Conservation (phyloP, 2,329 filamentous ascomycete genomes). For the Phoma sp. region DNA sequence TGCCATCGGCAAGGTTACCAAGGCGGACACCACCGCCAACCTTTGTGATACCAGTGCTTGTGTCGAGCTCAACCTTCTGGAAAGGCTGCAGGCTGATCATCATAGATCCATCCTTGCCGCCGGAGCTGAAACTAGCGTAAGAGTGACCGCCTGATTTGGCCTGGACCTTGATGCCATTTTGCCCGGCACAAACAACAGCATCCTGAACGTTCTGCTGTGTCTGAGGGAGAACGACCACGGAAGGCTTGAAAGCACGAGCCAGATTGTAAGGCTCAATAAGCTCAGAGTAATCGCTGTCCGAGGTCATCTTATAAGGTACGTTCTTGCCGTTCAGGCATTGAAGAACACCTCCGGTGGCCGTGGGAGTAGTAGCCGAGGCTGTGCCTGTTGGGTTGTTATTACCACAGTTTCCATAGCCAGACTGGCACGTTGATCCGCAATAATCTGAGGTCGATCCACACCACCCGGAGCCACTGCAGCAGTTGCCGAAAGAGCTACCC, state of each 20-base stretch:
- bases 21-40: constrained; percentile 59
- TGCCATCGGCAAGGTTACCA: constrained; percentile 45
- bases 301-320: constrained; percentile 41
- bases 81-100: constrained; percentile 57
- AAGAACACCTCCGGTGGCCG: constrained; percentile 18
- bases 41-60: constrained; percentile 49
- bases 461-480: constrained; percentile 49
- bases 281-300: constrained; percentile 30
- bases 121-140: constrained; percentile 60
- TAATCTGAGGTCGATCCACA: constrained; percentile 50
- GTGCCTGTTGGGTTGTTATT: constrained; percentile 21
- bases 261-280: constrained; percentile 47
- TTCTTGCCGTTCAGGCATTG: constrained; percentile 44
- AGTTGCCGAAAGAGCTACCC: constrained; percentile 41
- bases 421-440: constrained; percentile 42
- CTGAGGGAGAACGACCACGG: constrained; percentile 62
- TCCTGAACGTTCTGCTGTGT: constrained; percentile 61
- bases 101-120: constrained; percentile 57
- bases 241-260: constrained; percentile 52
- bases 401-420: constrained; percentile 39
- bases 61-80: constrained; percentile 52
- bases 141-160: constrained; percentile 70
- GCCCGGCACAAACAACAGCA: constrained; percentile 63
- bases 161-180: constrained; percentile 61
- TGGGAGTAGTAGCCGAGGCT: constrained; percentile 22